Conservation (phyloP, 768 basidiomycete genomes). For the Boletus subcaerulescens region DNA sequence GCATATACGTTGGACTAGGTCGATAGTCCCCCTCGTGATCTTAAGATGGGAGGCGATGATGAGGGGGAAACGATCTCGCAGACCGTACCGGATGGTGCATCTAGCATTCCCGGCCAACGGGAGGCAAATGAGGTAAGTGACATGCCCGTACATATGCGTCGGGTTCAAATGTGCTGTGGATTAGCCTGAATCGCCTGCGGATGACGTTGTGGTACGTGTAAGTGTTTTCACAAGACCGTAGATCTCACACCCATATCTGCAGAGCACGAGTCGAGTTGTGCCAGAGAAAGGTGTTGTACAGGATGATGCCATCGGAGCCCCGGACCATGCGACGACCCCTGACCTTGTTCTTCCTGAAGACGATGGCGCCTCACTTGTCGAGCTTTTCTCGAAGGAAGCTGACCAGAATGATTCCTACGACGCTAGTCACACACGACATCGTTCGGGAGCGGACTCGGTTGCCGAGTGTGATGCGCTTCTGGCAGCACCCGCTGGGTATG, state of each 20-base stretch:
- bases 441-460: conserved; percentile 6
- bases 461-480: conserved; percentile 20
- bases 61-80: not conserved
- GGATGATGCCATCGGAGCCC: not conserved
- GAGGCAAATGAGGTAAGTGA: not conserved
- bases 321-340: not conserved
- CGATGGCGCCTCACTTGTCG: not conserved
- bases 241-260: not conserved
- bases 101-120: not conserved
- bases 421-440: not conserved
- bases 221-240: not conserved
- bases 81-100: not conserved
- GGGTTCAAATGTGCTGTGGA: not conserved
- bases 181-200: not conserved
- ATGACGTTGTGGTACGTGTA: not conserved
- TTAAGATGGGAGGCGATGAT: not conserved
- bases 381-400: not conserved
- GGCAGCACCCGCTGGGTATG: not conserved
- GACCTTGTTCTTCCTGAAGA: conserved; percentile 20
- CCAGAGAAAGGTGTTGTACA: not conserved
- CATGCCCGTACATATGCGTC: not conserved
- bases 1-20: not conserved
- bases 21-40: not conserved
- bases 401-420: not conserved
- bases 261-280: not conserved